Conservation (phyloP, 2,329 filamentous ascomycete species). For the Xylariaceae sp. region DNA sequence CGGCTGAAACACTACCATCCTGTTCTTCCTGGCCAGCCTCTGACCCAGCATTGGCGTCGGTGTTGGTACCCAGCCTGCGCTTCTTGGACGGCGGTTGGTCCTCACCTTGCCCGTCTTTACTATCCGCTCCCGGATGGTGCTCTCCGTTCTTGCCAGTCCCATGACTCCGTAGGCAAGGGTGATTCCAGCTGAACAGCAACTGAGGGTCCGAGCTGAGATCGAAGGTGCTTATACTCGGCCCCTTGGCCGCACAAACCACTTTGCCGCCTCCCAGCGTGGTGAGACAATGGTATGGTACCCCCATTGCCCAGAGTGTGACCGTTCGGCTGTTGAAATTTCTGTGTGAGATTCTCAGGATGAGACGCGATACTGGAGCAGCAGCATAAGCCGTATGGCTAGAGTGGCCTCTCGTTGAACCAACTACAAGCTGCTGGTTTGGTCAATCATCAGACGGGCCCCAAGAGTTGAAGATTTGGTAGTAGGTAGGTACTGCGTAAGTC, state of each 20-base stretch:
- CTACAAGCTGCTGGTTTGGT: too few relatives aligned
- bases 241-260: constrained; percentile 66
- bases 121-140: constrained; percentile 3
- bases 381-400: too few relatives aligned
- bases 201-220: constrained; percentile 30
- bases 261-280: constrained; percentile 36
- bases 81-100: constrained; percentile 17
- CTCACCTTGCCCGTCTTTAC: constrained; percentile 9
- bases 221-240: constrained; percentile 63
- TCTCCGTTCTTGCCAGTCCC: constrained; percentile 6
- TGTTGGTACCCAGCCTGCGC: constrained; percentile 13
- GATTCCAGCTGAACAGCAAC: constrained; percentile 19
- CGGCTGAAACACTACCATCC: too few relatives aligned
- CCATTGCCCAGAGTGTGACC: too few relatives aligned
- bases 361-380: too few relatives aligned
- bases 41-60: constrained; percentile 3
- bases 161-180: constrained; percentile 15
- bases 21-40: constrained; percentile 7
- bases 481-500: too few relatives aligned
- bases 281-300: constrained; percentile 57
- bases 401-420: too few relatives aligned
- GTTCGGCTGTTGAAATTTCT: too few relatives aligned
- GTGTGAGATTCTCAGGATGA: too few relatives aligned
- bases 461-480: too few relatives aligned
- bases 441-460: too few relatives aligned